Base-by-base conservation (phyloP, 768 basidiomycete genomes). In the Termitomyces sp. region DNA sequence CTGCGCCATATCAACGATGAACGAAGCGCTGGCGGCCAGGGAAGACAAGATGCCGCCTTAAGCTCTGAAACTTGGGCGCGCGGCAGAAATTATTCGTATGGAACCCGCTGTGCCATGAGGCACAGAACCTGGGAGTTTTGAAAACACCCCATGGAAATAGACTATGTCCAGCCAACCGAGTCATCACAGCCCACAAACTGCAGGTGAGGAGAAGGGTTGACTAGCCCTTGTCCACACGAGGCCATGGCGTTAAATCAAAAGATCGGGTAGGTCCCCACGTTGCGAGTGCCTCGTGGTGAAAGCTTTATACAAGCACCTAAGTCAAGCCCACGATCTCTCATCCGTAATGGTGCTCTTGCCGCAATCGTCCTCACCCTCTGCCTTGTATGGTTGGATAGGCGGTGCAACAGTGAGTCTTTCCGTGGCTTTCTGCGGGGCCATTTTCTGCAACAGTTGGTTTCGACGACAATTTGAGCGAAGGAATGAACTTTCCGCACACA, bases 231-330 rank as follows among this genome's bases (percentile, higher is more conserved):
- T 63, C n/a, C 60, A 65, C 66, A 67, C 64, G 64, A 63, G 58
- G 64, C 51, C 39, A 51, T 24, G 36, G 60, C 57, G 51, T 58
- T 41, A 54, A 63, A 59, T 63, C 63, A 63, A 57, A 56, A 48
- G 56, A 64, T 58, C 54, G 52, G 53, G 58, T 49, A 59, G 61
- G 63, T 49, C 45, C 61, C 67, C 72, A 75, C 72, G 72, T 73
- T 64, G 58, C 69, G 69, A 56, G 39, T 59, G 68, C 73, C 73
- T 72, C 73, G 73, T 73, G 69, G 62, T 48, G 55, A 51, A 54
- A 39, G 42, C 39, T 58, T 53, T 55, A 66, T 54, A 68, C 63
- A 51, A 61, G 56, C 48, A 58, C 11, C 12, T 48, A 48, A 58
- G 58, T 59, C 52, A 52, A 61, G 42, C 55, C 58, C 30, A 45